Evolutionary conservation across 495 filamentous ascomycete genomes (phyloP).

Genomic region (Glarea lozoyensis): DNA sequence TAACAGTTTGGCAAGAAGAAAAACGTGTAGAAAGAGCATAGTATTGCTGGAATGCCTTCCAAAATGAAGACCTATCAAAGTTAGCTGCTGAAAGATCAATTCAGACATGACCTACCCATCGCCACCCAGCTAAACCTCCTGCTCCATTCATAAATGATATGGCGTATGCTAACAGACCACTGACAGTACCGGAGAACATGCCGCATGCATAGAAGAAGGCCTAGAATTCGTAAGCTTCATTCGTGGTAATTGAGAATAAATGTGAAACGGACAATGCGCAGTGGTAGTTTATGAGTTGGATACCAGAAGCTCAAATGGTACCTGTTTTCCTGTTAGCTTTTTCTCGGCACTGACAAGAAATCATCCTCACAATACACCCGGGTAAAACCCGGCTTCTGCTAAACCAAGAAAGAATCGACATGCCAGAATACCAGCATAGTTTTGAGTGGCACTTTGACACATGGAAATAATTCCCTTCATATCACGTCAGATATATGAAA

Average conservation of each 20-base stretch:
- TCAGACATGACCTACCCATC: constrained; percentile 22
- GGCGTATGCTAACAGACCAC: constrained; percentile 43
- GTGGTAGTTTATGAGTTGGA: constrained; percentile 59
- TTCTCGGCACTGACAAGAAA: no score
- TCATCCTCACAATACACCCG: constrained; percentile 46
- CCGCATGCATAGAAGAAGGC: constrained; percentile 46
- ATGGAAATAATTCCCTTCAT: background rate
- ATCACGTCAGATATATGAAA: background rate
- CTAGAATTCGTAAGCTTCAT: no score
- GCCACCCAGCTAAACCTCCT: constrained; percentile 35
- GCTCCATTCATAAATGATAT: constrained; percentile 46
- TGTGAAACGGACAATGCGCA: no score
- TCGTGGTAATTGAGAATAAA: constrained; percentile 54
- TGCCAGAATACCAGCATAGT: constrained; percentile 60
- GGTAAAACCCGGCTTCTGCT: constrained; percentile 67
- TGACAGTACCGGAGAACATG: constrained; percentile 42
- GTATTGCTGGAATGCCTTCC: constrained; percentile 34
- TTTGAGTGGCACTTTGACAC: constrained; percentile 31
- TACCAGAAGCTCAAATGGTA: constrained; percentile 54
- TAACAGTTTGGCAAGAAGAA: constrained; percentile 28
- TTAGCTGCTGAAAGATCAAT: background rate
- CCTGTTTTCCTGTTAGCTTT: no score
- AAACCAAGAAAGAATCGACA: constrained; percentile 60
- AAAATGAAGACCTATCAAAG: constrained; percentile 27
- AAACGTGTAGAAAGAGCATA: constrained; percentile 26